Base-by-base conservation (phyloP, 2,329 filamentous ascomycete genomes). In the Incumbomyces delicatus region DNA sequence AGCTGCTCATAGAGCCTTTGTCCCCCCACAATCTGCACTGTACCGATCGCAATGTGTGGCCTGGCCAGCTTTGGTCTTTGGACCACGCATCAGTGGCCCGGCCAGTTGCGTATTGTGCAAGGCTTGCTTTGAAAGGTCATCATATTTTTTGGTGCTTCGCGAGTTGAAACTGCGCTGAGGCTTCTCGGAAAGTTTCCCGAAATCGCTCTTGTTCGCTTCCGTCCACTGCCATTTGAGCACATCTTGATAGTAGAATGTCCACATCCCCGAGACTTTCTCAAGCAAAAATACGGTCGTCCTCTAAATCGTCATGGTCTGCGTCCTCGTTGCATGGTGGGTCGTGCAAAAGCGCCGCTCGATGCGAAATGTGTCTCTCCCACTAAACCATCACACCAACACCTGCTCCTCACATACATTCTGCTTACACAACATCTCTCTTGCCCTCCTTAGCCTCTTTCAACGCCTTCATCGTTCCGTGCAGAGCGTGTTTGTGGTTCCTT, bases 401-500 rank as follows among this genome's bases (percentile, higher is more conserved):
- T 17, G n/a, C 18, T 39, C 14, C 36, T 6, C 36, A 18, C 40
- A 36, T 40, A 30, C 33, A n/a, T n/a, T 61, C 61, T 32, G n/a
- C 32, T 33, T 76, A 95, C 75, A 85, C 88, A 61, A 80, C 72
- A 68, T 94, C 87, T 61, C 87, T 81, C 83, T 92, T 94, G 73
- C 88, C 90, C 75, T 95, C 89, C 79, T 85, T 89, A 66, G 88
- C 79, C 80, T 95, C 92, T 80, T 96, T 98, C 78, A 98, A 76
- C 70, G 92, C 92, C 78, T 87, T 94, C 80, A 87, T 88, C 70
- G 89, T 98, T 72, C 92, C 92, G 80, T 96, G 92, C 58, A 96
- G 88, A 73, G 92, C 92, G 81, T 98, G 90, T 79, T 88, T 87
- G 80, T 98, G 92, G 81, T 98, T 98, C 76, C 92, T 85, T 74